These are phyloP conservation scores for Canavalia ensiformis DNA, from an alignment of 306 rosid species.

Conservation along the genomic window DNA sequence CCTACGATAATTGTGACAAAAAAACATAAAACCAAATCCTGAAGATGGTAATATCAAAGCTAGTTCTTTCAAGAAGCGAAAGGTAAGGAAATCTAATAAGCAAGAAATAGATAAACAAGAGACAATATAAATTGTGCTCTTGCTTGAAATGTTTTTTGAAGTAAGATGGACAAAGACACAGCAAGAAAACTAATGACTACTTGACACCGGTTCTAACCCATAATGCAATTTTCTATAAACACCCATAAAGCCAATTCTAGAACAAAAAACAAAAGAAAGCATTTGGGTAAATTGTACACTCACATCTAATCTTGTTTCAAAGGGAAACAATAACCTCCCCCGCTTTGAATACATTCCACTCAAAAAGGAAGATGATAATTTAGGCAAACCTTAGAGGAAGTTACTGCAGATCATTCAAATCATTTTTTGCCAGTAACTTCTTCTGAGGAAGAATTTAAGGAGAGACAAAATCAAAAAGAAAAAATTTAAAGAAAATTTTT, in stretches of 20 bases:
- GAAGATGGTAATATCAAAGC: slow-evolving; percentile 21
- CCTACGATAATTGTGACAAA: slow-evolving; percentile 56
- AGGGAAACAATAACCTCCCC: slow-evolving; percentile 4
- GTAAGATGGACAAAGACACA: slow-evolving; percentile 33
- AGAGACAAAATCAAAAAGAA: too few species aligned
- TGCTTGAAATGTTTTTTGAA: slow-evolving; percentile 34
- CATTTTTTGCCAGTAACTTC: too few species aligned
- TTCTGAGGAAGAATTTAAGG: too few species aligned
- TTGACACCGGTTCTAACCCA: background rate
- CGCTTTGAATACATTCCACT: background rate
- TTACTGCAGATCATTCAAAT: too few species aligned
- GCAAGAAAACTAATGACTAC: slow-evolving; percentile 12
- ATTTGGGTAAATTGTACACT: background rate
- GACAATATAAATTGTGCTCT: background rate
- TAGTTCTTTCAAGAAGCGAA: slow-evolving; percentile 42
- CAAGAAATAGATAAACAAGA: background rate
- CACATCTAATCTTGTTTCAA: background rate
- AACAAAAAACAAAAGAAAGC: slow-evolving; percentile 13
- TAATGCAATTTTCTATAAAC: background rate
- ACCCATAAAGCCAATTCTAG: slow-evolving; percentile 13
- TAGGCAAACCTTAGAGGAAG: background rate
- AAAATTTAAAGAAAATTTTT: too few species aligned
- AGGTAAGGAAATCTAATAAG: background rate
- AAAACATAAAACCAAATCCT: slow-evolving; percentile 36
- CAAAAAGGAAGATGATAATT: background rate